These are phyloP conservation scores for Blechomonas ayalai DNA, from an alignment of 208 protist species.

Conservation along the genomic window DNA sequence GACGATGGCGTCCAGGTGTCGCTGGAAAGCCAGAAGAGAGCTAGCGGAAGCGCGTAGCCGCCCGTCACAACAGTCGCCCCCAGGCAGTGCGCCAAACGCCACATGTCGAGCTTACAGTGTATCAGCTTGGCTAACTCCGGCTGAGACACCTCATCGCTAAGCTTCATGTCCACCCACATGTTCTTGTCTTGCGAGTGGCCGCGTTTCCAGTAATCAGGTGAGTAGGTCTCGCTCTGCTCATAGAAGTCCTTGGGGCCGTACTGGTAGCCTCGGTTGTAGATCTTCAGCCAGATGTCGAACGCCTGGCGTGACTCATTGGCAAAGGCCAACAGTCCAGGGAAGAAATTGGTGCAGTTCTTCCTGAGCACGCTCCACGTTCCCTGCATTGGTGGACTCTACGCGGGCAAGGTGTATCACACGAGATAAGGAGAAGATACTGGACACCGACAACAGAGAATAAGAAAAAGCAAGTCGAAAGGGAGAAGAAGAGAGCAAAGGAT, in stretches of 20 bases:
- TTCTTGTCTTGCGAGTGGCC: conserved; percentile 83
- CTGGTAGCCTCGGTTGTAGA: conserved; percentile 73
- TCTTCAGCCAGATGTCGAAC: conserved; percentile 64
- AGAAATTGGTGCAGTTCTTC: conserved; percentile 73
- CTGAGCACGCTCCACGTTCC: conserved; percentile 67
- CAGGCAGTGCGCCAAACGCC: conserved; percentile 63
- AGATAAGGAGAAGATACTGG: conserved; percentile 2
- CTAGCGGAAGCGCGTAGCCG: conserved; percentile 70
- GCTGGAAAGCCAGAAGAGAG: conserved; percentile 82
- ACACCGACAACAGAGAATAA: conserved; percentile 6
- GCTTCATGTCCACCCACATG: conserved; percentile 89
- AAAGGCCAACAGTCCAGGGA: conserved; percentile 56
- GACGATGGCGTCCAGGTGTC: conserved; percentile 79
- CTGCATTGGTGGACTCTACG: conserved; percentile 44
- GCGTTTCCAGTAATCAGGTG: conserved; percentile 82
- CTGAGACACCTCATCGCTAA: conserved; percentile 78
- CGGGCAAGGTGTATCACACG: neutral
- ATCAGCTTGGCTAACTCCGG: conserved; percentile 80
- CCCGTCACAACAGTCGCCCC: conserved; percentile 45
- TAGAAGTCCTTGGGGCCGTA: conserved; percentile 66
- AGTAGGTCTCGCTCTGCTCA: conserved; percentile 75
- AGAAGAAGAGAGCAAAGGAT: conserved; percentile 7
- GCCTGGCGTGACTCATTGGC: conserved; percentile 44
- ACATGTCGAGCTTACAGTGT: conserved; percentile 80
- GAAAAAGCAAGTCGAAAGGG: conserved; percentile 10